Percentiles rank a stretch among this genome's conserved stretches.
Conservation (phyloP, 2,329 filamentous ascomycete species). For the Sphaerulina vaccinii region DNA sequence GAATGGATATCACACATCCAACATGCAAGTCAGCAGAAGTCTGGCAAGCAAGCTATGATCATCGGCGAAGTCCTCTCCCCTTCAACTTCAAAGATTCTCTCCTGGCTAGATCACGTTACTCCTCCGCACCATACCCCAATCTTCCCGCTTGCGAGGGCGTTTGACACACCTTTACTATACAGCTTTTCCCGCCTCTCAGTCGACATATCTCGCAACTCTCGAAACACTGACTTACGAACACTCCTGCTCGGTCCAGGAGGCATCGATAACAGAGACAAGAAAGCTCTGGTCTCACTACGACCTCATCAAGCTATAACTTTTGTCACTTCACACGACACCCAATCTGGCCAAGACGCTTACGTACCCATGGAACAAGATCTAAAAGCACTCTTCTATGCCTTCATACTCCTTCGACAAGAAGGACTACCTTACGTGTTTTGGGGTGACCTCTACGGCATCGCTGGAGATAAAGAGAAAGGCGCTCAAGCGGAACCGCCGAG, state of each 20-base stretch:
- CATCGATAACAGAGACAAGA: constrained; percentile 20
- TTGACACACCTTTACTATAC: constrained; percentile 67
- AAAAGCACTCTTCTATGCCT: constrained; percentile 68
- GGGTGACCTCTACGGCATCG: constrained; percentile 66
- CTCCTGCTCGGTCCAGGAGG: constrained; percentile 26
- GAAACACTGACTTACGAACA: constrained; percentile 59
- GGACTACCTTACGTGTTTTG: constrained; percentile 70
- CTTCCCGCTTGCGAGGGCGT: no score
- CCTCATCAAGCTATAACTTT: constrained; percentile 51
- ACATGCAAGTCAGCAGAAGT: constrained; percentile 38
- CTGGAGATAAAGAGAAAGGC: constrained; percentile 31
- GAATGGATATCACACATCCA: constrained; percentile 62
- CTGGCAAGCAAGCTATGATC: constrained; percentile 57
- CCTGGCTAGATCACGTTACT: constrained; percentile 47
- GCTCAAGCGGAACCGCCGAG: constrained; percentile 52
- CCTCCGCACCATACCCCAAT: constrained; percentile 43
- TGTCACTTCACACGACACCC: constrained; percentile 71
- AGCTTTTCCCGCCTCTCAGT: constrained; percentile 64
- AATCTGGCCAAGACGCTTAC: constrained; percentile 62
- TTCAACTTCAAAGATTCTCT: constrained; percentile 56
- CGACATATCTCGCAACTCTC: constrained; percentile 37
- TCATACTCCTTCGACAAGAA: constrained; percentile 65
- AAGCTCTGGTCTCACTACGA: constrained; percentile 22
- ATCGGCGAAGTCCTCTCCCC: constrained; percentile 70
- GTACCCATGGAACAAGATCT: constrained; percentile 65